Evolutionary conservation across 2,329 filamentous ascomycete species (phyloP).

Genomic region (Fusarium mexicanum): DNA sequence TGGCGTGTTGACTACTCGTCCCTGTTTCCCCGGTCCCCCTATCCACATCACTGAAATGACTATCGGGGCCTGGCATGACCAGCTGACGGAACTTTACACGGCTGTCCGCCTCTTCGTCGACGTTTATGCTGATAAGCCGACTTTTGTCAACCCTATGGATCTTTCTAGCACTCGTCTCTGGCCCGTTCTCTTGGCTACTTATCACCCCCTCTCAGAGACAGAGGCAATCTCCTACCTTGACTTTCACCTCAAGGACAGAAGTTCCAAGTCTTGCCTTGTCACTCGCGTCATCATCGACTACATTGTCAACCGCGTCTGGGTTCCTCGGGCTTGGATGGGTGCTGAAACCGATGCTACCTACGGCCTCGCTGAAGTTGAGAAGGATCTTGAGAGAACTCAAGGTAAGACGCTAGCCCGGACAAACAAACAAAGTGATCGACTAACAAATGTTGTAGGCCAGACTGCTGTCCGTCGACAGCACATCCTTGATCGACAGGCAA

Average conservation of each 20-base stretch:
- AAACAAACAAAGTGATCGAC: not conserved
- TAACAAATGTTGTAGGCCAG: slow-evolving; percentile 44
- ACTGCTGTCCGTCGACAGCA: slow-evolving; percentile 50
- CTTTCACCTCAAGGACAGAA: slow-evolving; percentile 52
- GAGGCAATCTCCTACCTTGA: slow-evolving; percentile 55
- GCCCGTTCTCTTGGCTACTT: slow-evolving; percentile 50
- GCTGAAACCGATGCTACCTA: slow-evolving; percentile 49
- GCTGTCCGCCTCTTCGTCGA: slow-evolving; percentile 51
- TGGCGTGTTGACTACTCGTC: slow-evolving; percentile 31
- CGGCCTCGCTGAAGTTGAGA: slow-evolving; percentile 49
- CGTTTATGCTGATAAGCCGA: slow-evolving; percentile 47
- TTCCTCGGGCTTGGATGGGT: slow-evolving; percentile 52
- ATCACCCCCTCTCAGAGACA: slow-evolving; percentile 50
- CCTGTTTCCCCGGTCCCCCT: slow-evolving; percentile 39
- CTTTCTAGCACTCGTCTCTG: slow-evolving; percentile 47
- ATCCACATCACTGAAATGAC: slow-evolving; percentile 50
- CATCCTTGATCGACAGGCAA: slow-evolving; percentile 51
- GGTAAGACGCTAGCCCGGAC: slow-evolving; percentile 36
- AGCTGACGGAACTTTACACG: slow-evolving; percentile 51
- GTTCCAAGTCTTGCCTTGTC: slow-evolving; percentile 55
- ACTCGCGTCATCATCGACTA: slow-evolving; percentile 55
- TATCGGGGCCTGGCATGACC: slow-evolving; percentile 49
- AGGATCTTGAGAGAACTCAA: slow-evolving; percentile 48
- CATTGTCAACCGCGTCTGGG: slow-evolving; percentile 54
- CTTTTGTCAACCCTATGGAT: slow-evolving; percentile 42